Base-by-base conservation (phyloP, 139 green algal species). In the Volvox reticuliferus region DNA sequence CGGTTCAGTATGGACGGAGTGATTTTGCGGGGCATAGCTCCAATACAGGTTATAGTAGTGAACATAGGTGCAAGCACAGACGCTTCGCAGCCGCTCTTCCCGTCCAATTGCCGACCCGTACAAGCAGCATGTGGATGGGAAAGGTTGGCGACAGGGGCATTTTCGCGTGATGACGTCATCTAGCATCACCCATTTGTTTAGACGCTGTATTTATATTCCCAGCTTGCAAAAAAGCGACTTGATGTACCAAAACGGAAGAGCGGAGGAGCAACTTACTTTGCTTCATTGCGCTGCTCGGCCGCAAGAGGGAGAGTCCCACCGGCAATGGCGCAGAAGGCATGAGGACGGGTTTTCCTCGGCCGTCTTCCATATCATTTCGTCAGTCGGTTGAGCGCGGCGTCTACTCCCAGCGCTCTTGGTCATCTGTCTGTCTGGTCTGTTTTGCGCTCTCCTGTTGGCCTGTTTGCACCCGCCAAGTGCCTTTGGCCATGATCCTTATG, bases 131-230 rank as follows among this genome's bases (percentile, higher is more conserved):
- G 14, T 79, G 71, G 22, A 79, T 30, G 71, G 28, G 71, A 32
- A 79, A 73, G 65, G 65, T 28, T 28, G 20, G 71, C 71, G 2
- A 32, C n/a, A 62, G n/a, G 78, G 79, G 79, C 50, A 24, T 86
- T 86, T 86, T 86, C 50, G 79, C 79, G 79, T 86, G 79, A 86
- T 73, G 79, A 73, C 37, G 17, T 33, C 36, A 0, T 5, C 28
- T 24, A 86, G 78, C 79, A 86, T 86, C 79, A 86, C 79, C 78
- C 36, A 79, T 84, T 86, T 50, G 50, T 82, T 20, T 86, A 50
- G 19, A 32, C 20, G 19, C 16, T 84, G 78, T 84, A 84, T 73
- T 73, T 86, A 84, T 86, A 86, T 73, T 50, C 28, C 55, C 79
- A 73, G 79, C 79, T 86, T 86, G 79, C 79, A 86, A 71, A 86